These are phyloP conservation scores for Fusarium denticulatum DNA, from an alignment of 2,329 filamentous ascomycete species.

Conservation along the genomic window DNA sequence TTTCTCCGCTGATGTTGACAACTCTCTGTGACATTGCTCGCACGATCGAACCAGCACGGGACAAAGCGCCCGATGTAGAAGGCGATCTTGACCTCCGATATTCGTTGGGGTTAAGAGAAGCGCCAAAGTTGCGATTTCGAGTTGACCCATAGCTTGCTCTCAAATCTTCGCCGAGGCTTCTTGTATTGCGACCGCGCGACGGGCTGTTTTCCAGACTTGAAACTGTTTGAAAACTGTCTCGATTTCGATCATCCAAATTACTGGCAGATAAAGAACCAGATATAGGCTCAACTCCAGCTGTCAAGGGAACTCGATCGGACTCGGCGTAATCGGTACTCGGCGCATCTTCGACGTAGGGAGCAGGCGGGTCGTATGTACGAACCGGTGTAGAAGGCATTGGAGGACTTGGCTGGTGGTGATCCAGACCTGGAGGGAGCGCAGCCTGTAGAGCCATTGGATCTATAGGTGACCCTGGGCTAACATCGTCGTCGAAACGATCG, in stretches of 20 bases:
- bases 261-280: conserved; percentile 58
- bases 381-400: conserved; percentile 37
- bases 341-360: conserved; percentile 51
- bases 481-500: conserved; percentile 49
- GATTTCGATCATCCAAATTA: conserved; percentile 53
- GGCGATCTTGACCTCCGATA: conserved; percentile 68
- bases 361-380: conserved; percentile 45
- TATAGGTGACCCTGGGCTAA: conserved; percentile 60
- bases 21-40: conserved; percentile 95
- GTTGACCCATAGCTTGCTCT: conserved; percentile 66
- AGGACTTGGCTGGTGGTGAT: conserved; percentile 39
- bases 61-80: conserved; percentile 71
- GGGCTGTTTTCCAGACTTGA: conserved; percentile 66
- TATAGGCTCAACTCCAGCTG: conserved; percentile 65
- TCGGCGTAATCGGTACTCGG: conserved; percentile 56
- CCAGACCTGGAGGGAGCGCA: conserved; percentile 64
- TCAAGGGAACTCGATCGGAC: conserved; percentile 68
- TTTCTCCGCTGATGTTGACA: conserved; percentile 95
- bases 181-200: conserved; percentile 62
- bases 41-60: conserved; percentile 78
- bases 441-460: conserved; percentile 64
- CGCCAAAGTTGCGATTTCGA: conserved; percentile 66
- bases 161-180: conserved; percentile 60
- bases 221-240: conserved; percentile 68
- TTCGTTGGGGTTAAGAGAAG: conserved; percentile 62